phyloP scores from a whole-genome alignment of 805 yeast genomes.

The Suhomyces sp. region DNA sequence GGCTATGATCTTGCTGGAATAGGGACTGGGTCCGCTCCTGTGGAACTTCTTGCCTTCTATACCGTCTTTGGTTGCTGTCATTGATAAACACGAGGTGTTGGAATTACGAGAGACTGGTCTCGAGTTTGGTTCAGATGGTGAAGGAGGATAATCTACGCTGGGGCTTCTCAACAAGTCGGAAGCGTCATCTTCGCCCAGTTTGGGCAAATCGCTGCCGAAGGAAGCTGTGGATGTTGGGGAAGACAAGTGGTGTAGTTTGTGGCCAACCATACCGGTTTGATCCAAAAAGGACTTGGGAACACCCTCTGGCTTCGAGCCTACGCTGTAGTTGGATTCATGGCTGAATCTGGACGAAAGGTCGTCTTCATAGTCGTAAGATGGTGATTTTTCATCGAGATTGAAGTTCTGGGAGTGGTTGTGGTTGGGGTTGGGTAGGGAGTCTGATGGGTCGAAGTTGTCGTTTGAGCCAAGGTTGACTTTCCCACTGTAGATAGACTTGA shows the following conservation, averaged over 20 bases:
- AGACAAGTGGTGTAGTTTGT: not conserved
- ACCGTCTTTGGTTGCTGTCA: constrained; percentile 75
- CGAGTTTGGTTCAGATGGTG: constrained; percentile 32
- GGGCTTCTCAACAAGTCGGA: not conserved
- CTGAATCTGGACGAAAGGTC: constrained; percentile 15
- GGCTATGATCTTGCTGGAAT: constrained; percentile 31
- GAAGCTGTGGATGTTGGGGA: not conserved
- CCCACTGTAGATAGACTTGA: constrained; percentile 39
- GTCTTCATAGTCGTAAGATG: constrained; percentile 11
- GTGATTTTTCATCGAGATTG: not conserved
- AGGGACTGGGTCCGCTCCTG: constrained; percentile 41
- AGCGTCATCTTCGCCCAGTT: not conserved
- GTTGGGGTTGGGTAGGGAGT: constrained; percentile 8
- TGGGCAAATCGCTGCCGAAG: not conserved
- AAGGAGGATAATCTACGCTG: not conserved
- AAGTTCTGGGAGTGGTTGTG: not conserved
- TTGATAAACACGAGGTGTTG: constrained; percentile 65
- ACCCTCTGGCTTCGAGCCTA: not conserved
- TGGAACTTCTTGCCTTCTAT: constrained; percentile 61
- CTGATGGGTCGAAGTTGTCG: constrained; percentile 21
- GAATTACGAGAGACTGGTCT: constrained; percentile 63
- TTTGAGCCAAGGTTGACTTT: constrained; percentile 26
- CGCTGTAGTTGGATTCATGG: constrained; percentile 17
- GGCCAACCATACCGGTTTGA: no score
- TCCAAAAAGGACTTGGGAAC: not conserved